Evolutionary conservation across 441 rosid genomes (phyloP).

Genomic region (Croton setiger): DNA sequence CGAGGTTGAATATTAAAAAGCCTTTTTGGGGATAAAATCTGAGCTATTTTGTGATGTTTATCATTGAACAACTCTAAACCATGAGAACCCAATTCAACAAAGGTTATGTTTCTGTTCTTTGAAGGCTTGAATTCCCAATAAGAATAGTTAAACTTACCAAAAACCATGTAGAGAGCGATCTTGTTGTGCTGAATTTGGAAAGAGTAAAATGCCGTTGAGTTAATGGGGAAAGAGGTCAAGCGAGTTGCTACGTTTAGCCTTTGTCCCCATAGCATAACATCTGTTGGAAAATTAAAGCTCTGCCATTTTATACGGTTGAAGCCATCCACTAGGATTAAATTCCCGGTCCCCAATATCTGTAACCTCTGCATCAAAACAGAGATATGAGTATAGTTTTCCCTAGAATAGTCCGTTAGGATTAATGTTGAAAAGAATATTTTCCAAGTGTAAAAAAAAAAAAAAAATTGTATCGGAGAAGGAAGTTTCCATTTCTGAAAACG

Average conservation of each 20-base stretch:
- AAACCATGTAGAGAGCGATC: slow-evolving; percentile 60
- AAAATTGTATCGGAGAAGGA: too few relatives aligned
- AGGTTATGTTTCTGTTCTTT: slow-evolving; percentile 56
- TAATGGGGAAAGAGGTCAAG: slow-evolving; percentile 66
- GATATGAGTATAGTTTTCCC: too few relatives aligned
- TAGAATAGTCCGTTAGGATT: too few relatives aligned
- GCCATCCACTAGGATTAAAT: slow-evolving; percentile 62
- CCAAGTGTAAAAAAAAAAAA: too few relatives aligned
- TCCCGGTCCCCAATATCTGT: slow-evolving; percentile 59
- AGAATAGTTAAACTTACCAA: slow-evolving; percentile 63
- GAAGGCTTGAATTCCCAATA: slow-evolving; percentile 86
- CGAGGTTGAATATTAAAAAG: slow-evolving; percentile 26
- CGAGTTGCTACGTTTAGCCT: slow-evolving; percentile 70
- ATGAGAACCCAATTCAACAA: slow-evolving; percentile 43
- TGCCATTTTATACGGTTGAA: slow-evolving; percentile 68
- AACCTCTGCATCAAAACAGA: slow-evolving; percentile 51
- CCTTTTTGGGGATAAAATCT: slow-evolving; percentile 29
- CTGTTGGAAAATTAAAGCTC: slow-evolving; percentile 90
- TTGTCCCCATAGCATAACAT: slow-evolving; percentile 77
- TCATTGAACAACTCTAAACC: slow-evolving; percentile 62
- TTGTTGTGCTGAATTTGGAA: slow-evolving; percentile 57
- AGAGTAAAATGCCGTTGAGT: slow-evolving; percentile 54
- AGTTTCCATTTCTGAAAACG: too few relatives aligned
- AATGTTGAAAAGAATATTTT: too few relatives aligned
- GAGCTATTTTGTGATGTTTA: slow-evolving; percentile 53